Evolutionary conservation across 257 asterid species (phyloP), one percentile per base, ranked within the genome.

Genomic region (Nyctanthes arbortristis): DNA sequence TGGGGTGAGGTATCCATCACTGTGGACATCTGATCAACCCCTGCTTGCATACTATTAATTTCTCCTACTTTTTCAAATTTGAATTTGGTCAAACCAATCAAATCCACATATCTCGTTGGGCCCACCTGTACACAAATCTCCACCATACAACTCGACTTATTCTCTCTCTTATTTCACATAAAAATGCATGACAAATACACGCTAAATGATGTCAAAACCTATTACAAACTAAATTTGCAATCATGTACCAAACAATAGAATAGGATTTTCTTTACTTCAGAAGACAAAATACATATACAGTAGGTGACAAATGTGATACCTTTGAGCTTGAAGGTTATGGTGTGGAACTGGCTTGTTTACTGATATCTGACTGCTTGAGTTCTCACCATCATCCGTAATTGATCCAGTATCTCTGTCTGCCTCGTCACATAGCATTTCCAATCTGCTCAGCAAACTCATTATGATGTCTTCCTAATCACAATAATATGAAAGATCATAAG

Each of bases 351-450:
- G 77, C 73, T 73, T 77, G 56, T 79, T 82, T 13, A 82, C 63
- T 71, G 78, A 65, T 57, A 63, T 34, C 31, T 54, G 80, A 49
- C 49, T 43, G 63, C 59, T 75, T 68, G 81, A 77, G 69, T 73
- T 86, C 72, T 63, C 81, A 43, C 75, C 81, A 66, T 55, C 79
- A 58, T 70, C 78, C 60, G 72, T 47, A 30, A 67, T 57, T 54
- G 84, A 67, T 60, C 82, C 93, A 3, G 80, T 60, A 61, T 81
- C 80, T 63, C 84, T 81, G 68, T 89, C 97, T 30, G 89, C 93
- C 64, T 88, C 99, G 71, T 91, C 99, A 76, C 84, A 82, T 70
- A 94, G 75, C 59, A 89, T 79, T 62, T 88, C 98, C 81, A 94
- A 75, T 79, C 99, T 89, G 78, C 97, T 89, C 47, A 63, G 85